phyloP scores from a whole-genome alignment of 2,329 filamentous ascomycete species.

The Diaporthe sp. region DNA sequence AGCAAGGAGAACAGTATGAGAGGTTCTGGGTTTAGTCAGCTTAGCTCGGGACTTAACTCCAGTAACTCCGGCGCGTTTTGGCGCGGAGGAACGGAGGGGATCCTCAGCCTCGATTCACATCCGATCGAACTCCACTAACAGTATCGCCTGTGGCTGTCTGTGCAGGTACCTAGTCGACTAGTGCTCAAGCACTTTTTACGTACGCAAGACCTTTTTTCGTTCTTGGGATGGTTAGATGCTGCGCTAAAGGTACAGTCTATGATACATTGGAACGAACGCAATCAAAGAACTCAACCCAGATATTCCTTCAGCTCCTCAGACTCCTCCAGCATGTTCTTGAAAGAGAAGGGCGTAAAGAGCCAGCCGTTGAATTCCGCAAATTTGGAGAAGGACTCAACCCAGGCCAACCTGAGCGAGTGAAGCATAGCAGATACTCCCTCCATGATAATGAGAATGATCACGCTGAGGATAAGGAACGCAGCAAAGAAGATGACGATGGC shows the following conservation, averaged over 20 bases:
- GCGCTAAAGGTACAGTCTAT: slow-evolving; percentile 29
- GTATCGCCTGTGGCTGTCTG: too few species aligned
- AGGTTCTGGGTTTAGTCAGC: slow-evolving; percentile 19
- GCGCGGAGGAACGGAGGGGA: not conserved
- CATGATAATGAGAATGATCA: slow-evolving; percentile 84
- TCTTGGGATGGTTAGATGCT: slow-evolving; percentile 20
- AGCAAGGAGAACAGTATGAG: not conserved
- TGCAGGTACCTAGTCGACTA: not conserved
- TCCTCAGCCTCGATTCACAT: not conserved
- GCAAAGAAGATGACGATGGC: slow-evolving; percentile 86
- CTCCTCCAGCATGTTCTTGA: slow-evolving; percentile 85
- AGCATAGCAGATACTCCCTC: slow-evolving; percentile 97
- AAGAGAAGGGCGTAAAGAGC: slow-evolving; percentile 90
- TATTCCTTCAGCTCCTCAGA: slow-evolving; percentile 72
- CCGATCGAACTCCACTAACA: not conserved
- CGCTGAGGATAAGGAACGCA: slow-evolving; percentile 87
- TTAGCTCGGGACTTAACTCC: slow-evolving; percentile 17
- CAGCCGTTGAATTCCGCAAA: slow-evolving; percentile 93
- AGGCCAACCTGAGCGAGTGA: slow-evolving; percentile 90
- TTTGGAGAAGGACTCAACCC: slow-evolving; percentile 98
- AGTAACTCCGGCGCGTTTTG: slow-evolving; percentile 13
- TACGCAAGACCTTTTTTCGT: not conserved
- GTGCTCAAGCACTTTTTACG: not conserved
- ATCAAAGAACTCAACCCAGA: slow-evolving; percentile 50
- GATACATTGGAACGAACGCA: slow-evolving; percentile 17